A percentile compares a stretch with the other conserved stretches of the same genome.
Evolutionary conservation across 176 grass and related monocot species (phyloP).

Genomic region (Bromus sterilis): DNA sequence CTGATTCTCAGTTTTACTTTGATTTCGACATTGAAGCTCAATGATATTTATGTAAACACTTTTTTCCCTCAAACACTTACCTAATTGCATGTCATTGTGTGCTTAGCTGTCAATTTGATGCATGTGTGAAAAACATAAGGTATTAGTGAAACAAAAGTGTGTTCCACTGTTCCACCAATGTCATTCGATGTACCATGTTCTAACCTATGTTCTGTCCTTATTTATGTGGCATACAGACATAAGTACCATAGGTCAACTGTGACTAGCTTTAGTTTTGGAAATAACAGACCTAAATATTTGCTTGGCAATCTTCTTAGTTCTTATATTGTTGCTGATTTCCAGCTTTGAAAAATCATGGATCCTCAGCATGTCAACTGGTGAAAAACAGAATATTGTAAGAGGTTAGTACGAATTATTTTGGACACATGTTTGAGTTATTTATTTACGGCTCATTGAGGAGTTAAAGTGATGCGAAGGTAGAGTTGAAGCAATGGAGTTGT

Average conservation of each 20-base stretch:
- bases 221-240: background rate
- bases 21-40: background rate
- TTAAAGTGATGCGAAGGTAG: constrained; percentile 48
- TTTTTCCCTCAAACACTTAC: background rate
- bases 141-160: background rate
- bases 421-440: background rate
- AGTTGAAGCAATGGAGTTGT: constrained; percentile 47
- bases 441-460: constrained; percentile 16
- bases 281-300: background rate
- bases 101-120: background rate
- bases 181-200: background rate
- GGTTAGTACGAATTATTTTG: constrained; percentile 37
- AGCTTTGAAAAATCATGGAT: constrained; percentile 74
- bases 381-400: constrained; percentile 39
- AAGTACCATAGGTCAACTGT: background rate
- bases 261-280: background rate
- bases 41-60: background rate
- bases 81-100: background rate
- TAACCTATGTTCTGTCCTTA: background rate
- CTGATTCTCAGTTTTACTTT: background rate
- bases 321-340: constrained; percentile 18
- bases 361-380: constrained; percentile 52
- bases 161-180: background rate
- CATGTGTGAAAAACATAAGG: background rate
- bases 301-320: constrained; percentile 7